These are phyloP conservation scores for Mortierella sp. DNA, from an alignment of 371 early-diverging fungal genomes.

Conservation along the genomic window DNA sequence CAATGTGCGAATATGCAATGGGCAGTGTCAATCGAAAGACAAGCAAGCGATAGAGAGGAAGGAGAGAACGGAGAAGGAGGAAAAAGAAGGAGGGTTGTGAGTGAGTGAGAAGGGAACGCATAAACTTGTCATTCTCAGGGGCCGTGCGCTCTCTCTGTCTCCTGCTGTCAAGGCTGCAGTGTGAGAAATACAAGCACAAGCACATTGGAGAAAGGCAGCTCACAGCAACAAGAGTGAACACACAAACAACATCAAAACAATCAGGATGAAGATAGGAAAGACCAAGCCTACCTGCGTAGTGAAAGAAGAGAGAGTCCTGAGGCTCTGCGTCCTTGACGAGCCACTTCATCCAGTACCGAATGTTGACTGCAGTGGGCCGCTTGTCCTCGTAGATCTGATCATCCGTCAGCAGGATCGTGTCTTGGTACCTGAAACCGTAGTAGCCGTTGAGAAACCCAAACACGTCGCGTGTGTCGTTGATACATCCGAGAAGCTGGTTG, in stretches of 20 bases:
- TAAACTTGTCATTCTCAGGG: neutral
- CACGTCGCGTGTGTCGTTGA: conserved; percentile 75
- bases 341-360: conserved; percentile 74
- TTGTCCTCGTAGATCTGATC: conserved; percentile 67
- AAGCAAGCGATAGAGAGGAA: neutral
- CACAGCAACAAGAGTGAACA: conserved; percentile 50
- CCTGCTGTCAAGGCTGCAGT: neutral
- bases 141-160: conserved; percentile 9
- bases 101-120: conserved; percentile 9
- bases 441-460: conserved; percentile 62
- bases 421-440: conserved; percentile 62
- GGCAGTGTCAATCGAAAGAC: neutral
- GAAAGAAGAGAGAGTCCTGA: conserved; percentile 74
- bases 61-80: neutral
- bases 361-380: conserved; percentile 71
- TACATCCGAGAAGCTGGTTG: conserved; percentile 68
- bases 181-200: neutral
- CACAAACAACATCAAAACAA: conserved; percentile 50
- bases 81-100: neutral
- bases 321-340: conserved; percentile 69
- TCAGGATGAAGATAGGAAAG: neutral
- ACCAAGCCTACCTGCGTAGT: conserved; percentile 60
- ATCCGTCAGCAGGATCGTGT: conserved; percentile 69
- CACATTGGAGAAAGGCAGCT: neutral
- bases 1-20: conserved; percentile 32